Base-by-base conservation (phyloP, 148 eudicot species). In the Dysphania ambrosioides region DNA sequence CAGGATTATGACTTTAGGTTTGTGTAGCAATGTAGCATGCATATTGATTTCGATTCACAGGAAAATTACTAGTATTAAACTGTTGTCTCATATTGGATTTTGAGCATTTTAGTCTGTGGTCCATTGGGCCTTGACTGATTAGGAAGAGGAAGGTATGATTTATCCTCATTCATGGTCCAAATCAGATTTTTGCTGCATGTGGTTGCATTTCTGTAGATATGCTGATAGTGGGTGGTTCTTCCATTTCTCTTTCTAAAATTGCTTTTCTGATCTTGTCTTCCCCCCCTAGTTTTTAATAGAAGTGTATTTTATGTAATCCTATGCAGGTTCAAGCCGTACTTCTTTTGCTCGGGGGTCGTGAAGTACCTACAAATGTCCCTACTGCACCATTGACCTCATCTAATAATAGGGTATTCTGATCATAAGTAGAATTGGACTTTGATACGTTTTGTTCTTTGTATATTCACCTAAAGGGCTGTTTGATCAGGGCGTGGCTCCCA, bases 321-420 rank as follows among this genome's bases (percentile, higher is more conserved):
- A 38, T 75, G 65, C 89, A 91, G 93, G 96, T 91, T 78, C 96
- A 91, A 87, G 89, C 93, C 41, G 93, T 91, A 65, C 87, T 91
- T 47, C 87, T 91, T 60, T 79, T 91, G 71, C 79, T 91, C 61
- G 93, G 93, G 53, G 96, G 89, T 12, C 93, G 86, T 74, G 93
- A 89, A 84, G 79, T 91, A 58, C 89, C 88, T 72, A 81, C 88
- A 18, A 86, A 72, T 68, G 78, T 87, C 66, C 96, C 93, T 80
- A 38, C 81, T 64, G 19, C 80, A 61, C 89, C 93, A 29, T 66
- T 86, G 60, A 75, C 80, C 67, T 60, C 81, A 66, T 63, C 84
- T 24, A 76, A 65, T 72, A 82, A 72, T 75, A 82, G 87, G 88
- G 96, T 91, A 84, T 76, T 34, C 29, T 69, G 44, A 42, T 29